Evolutionary conservation across 1,139 yeast species (phyloP).

Genomic region (Suhomyces bribrorum): DNA sequence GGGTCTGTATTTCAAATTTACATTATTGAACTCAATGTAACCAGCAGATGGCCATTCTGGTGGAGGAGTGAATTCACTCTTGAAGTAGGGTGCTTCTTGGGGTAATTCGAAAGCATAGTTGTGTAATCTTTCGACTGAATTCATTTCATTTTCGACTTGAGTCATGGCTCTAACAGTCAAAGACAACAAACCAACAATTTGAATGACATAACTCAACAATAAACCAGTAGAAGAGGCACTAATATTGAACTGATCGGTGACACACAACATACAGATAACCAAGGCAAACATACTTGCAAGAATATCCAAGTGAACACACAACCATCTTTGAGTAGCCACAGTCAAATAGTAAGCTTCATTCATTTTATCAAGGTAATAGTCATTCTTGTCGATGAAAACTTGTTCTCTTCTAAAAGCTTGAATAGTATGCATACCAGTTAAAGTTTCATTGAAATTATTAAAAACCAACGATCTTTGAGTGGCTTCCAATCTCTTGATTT

Average conservation of each 20-base stretch:
- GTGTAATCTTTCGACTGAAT: conserved; percentile 47
- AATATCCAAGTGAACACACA: conserved; percentile 43
- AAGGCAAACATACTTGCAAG: conserved; percentile 42
- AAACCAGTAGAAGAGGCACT: conserved; percentile 49
- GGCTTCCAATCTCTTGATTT: conserved; percentile 47
- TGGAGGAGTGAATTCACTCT: conserved; percentile 55
- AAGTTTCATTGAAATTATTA: conserved; percentile 48
- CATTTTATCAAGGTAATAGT: conserved; percentile 38
- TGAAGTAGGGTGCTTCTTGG: conserved; percentile 58
- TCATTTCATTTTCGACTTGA: conserved; percentile 50
- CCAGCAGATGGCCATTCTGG: conserved; percentile 65
- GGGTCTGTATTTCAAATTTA: conserved; percentile 24
- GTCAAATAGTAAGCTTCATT: conserved; percentile 47
- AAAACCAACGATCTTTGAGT: conserved; percentile 47
- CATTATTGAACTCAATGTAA: conserved; percentile 22
- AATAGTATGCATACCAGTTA: conserved; percentile 48
- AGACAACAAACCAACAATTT: conserved; percentile 45
- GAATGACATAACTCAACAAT: conserved; percentile 44
- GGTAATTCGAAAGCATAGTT: conserved; percentile 52
- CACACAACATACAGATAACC: conserved; percentile 41
- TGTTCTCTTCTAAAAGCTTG: conserved; percentile 37
- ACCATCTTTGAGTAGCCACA: conserved; percentile 49
- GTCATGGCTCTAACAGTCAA: conserved; percentile 47
- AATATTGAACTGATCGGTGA: conserved; percentile 41
- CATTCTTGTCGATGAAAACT: conserved; percentile 38